Evolutionary conservation across 2,329 filamentous ascomycete species (phyloP).

Genomic region (Fonsecaea nubica): DNA sequence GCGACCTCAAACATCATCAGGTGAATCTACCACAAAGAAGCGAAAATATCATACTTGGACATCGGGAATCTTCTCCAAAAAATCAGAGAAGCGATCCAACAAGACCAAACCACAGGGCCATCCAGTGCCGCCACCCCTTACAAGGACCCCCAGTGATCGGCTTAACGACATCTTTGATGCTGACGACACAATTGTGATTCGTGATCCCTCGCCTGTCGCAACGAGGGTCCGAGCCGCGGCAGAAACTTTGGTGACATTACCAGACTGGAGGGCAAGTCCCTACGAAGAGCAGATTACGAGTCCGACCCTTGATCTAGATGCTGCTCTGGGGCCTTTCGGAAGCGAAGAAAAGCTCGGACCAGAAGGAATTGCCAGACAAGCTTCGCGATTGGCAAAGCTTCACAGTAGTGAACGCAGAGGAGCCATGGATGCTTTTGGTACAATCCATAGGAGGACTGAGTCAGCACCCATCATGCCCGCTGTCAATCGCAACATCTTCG

Average conservation of each 20-base stretch:
- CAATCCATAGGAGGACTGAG: constrained; percentile 54
- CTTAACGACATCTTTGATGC: constrained; percentile 57
- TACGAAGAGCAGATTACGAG: constrained; percentile 70
- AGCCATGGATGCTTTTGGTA: constrained; percentile 38
- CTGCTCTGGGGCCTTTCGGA: constrained; percentile 89
- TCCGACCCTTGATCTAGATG: constrained; percentile 91
- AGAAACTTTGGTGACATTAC: constrained; percentile 11
- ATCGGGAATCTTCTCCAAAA: constrained; percentile 58
- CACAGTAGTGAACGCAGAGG: constrained; percentile 60
- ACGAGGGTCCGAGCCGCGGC: constrained; percentile 26
- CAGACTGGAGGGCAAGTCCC: constrained; percentile 5
- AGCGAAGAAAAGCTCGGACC: constrained; percentile 60
- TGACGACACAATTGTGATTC: constrained; percentile 56
- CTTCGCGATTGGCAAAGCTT: constrained; percentile 53
- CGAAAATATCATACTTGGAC: constrained; percentile 76
- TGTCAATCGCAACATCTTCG: constrained; percentile 52
- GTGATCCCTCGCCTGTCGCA: constrained; percentile 45
- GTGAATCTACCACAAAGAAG: constrained; percentile 60
- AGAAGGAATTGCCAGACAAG: constrained; percentile 36
- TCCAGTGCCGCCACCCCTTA: constrained; percentile 53
- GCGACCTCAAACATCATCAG: constrained; percentile 42
- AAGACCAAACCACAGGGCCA: constrained; percentile 52
- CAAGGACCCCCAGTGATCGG: constrained; percentile 49
- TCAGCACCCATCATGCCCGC: constrained; percentile 58
- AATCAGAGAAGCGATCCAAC: constrained; percentile 53